Percentiles rank a stretch among this genome's conserved stretches.
phyloP scores from a whole-genome alignment of 257 asterid species.

The Scutellaria barbata region DNA sequence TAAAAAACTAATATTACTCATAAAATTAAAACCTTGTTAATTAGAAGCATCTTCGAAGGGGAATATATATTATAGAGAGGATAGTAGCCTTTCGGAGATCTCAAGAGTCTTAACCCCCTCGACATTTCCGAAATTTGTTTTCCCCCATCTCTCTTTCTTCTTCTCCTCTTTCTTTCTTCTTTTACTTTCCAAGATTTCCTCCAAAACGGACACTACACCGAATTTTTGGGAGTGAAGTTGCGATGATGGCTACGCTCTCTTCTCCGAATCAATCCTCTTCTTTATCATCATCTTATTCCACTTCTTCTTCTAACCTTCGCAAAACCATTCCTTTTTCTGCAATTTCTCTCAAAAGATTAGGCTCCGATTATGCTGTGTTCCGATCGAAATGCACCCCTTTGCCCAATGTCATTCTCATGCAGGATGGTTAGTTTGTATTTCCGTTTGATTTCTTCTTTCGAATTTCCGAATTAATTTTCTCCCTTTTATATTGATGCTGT shows the following conservation, averaged over 20 bases:
- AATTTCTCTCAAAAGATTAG: conserved; percentile 40
- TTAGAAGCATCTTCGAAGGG: too few relatives aligned
- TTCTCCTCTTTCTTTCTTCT: too few relatives aligned
- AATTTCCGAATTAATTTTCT: not conserved
- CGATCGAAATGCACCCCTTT: conserved; percentile 49
- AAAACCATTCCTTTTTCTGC: conserved; percentile 37
- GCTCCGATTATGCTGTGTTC: conserved; percentile 46
- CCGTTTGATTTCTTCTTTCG: conserved; percentile 1
- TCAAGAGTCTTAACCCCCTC: conserved; percentile 70
- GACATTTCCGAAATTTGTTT: conserved; percentile 54
- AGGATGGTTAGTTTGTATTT: conserved; percentile 62
- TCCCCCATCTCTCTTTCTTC: not conserved
- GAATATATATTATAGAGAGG: not conserved
- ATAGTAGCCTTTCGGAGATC: conserved; percentile 81
- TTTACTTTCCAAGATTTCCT: not conserved
- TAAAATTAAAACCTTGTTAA: too few relatives aligned
- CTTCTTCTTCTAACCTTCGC: conserved; percentile 40
- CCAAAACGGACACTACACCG: not conserved
- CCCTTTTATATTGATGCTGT: conserved; percentile 5
- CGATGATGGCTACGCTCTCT: conserved; percentile 61
- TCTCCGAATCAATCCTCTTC: conserved; percentile 59
- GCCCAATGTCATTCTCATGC: conserved; percentile 63
- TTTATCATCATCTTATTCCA: conserved; percentile 54
- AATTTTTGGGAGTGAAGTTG: conserved; percentile 1
- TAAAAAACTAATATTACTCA: too few relatives aligned